phyloP scores from a whole-genome alignment of 306 rosid species.

The Hippophae tibetana region DNA sequence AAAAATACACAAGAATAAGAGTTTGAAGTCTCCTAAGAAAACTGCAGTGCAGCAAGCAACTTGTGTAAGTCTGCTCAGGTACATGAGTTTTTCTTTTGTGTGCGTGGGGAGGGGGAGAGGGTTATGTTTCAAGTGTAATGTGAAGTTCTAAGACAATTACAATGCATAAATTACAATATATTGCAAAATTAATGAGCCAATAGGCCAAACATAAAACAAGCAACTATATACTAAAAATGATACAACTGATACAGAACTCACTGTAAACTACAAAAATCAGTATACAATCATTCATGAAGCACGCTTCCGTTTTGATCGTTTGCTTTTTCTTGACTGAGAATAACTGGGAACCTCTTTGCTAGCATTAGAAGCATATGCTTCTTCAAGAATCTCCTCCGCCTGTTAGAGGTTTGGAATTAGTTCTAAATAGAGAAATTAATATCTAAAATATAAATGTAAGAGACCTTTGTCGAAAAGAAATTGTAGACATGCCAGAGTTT shows the following conservation, averaged over 20 bases:
- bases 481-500: neutral
- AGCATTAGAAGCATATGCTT: conserved; percentile 45
- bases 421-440: conserved; percentile 1
- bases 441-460: neutral
- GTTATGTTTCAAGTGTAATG: no score
- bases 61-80: no score
- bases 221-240: conserved; percentile 18
- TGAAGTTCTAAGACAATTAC: no score
- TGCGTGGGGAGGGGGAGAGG: no score
- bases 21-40: no score
- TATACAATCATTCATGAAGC: conserved; percentile 41
- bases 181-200: conserved; percentile 44
- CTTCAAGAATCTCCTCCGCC: conserved; percentile 56
- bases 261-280: conserved; percentile 40
- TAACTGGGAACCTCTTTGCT: conserved; percentile 45
- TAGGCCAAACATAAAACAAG: conserved; percentile 26
- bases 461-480: neutral
- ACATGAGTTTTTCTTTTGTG: no score
- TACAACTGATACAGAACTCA: conserved; percentile 53
- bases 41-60: no score
- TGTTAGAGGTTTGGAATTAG: conserved; percentile 29
- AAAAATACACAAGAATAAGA: no score
- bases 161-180: conserved; percentile 20
- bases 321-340: conserved; percentile 70
- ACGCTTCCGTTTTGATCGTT: conserved; percentile 92